Conservation (phyloP, 1,284 basidiomycete species). For the Apiotrichum domesticum region DNA sequence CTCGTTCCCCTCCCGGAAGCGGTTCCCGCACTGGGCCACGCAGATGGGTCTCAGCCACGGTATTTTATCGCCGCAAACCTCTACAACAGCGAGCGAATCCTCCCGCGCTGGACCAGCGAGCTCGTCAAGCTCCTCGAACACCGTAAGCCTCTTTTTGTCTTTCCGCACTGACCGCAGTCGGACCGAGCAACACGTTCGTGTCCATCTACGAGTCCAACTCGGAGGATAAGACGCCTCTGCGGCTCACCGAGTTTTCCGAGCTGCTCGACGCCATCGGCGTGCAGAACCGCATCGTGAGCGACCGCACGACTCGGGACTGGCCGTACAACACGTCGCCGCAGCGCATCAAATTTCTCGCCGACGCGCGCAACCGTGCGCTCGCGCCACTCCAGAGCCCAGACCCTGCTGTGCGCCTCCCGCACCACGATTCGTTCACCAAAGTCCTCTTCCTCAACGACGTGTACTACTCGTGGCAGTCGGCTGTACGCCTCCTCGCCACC, state of each 20-base stretch:
- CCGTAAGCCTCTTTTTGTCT: constrained; percentile 16
- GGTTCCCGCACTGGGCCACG: constrained; percentile 10
- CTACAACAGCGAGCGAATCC: constrained; percentile 28
- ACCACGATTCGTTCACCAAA: constrained; percentile 48
- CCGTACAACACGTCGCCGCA: constrained; percentile 45
- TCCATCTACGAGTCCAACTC: constrained; percentile 58
- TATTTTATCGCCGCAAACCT: constrained; percentile 36
- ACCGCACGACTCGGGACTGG: constrained; percentile 30
- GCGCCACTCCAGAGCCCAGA: constrained; percentile 43
- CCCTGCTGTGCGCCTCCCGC: constrained; percentile 27
- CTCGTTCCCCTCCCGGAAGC: constrained; percentile 9
- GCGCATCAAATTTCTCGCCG: constrained; percentile 51
- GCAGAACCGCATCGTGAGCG: constrained; percentile 43
- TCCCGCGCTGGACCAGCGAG: constrained; percentile 22
- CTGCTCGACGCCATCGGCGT: constrained; percentile 42
- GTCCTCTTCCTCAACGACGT: constrained; percentile 55
- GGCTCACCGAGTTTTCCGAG: constrained; percentile 46
- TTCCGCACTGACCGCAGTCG: constrained; percentile 40
- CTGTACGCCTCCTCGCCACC: constrained; percentile 52
- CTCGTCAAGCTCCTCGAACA: constrained; percentile 20
- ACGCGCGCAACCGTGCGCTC: constrained; percentile 51
- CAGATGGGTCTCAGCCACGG: constrained; percentile 1
- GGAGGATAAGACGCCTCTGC: constrained; percentile 48
- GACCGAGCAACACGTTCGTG: constrained; percentile 53
- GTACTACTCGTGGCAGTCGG: constrained; percentile 50